Evolutionary conservation across 176 grass and related monocot species (phyloP).

Genomic region (Phyllostachys edulis): DNA sequence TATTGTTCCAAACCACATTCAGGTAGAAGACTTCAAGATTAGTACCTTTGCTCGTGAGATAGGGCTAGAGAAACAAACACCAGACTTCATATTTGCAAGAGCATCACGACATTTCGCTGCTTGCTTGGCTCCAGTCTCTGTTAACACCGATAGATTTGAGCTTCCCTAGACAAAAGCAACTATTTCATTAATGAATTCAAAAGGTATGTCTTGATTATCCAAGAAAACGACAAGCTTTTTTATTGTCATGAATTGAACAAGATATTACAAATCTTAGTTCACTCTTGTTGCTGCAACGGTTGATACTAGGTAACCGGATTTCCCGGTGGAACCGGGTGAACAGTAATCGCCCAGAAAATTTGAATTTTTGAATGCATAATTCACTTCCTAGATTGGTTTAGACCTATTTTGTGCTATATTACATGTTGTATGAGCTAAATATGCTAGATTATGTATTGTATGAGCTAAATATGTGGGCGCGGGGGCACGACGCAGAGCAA

Average conservation of each 20-base stretch:
- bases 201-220: not conserved
- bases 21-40: not conserved
- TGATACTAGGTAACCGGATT: too few species aligned
- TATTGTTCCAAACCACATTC: not conserved
- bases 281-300: not conserved
- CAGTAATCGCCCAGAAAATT: too few species aligned
- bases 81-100: constrained; percentile 63
- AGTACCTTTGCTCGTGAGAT: constrained; percentile 81
- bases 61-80: constrained; percentile 76
- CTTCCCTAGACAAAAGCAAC: constrained; percentile 62
- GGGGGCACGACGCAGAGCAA: too few species aligned
- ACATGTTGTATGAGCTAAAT: too few species aligned
- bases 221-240: not conserved
- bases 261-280: not conserved
- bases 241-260: not conserved
- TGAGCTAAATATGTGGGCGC: too few species aligned
- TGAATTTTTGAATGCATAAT: too few species aligned
- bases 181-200: constrained; percentile 19
- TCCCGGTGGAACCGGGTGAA: too few species aligned
- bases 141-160: constrained; percentile 74
- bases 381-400: too few species aligned
- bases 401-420: too few species aligned
- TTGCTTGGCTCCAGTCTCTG: constrained; percentile 61
- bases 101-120: constrained; percentile 71
- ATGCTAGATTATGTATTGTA: too few species aligned